Evolutionary conservation across 768 basidiomycete genomes (phyloP).

Genomic region (Naganishia onofrii): DNA sequence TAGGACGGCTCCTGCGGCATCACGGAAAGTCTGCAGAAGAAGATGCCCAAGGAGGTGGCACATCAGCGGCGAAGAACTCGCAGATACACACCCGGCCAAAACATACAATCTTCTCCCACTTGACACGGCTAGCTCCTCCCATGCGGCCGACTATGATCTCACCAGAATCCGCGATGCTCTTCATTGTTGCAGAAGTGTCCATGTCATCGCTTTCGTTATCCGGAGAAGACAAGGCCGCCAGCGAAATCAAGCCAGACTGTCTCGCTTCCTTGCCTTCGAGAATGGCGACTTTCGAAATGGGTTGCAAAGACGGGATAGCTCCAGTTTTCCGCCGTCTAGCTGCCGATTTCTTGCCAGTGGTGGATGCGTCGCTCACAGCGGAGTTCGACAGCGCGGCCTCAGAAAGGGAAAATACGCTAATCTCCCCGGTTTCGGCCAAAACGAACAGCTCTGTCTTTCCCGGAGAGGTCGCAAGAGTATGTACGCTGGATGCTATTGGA

Average conservation of each 20-base stretch:
- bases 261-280: slow-evolving; percentile 22
- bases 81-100: neutral
- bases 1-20: slow-evolving; percentile 26
- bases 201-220: slow-evolving; percentile 34
- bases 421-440: slow-evolving; percentile 45
- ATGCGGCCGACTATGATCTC: slow-evolving; percentile 43
- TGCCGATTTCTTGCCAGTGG: slow-evolving; percentile 8
- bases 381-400: slow-evolving; percentile 36
- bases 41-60: neutral
- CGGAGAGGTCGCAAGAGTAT: slow-evolving; percentile 36
- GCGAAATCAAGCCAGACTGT: slow-evolving; percentile 15
- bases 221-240: slow-evolving; percentile 25
- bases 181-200: slow-evolving; percentile 20
- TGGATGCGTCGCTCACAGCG: neutral
- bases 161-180: slow-evolving; percentile 21
- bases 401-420: slow-evolving; percentile 44
- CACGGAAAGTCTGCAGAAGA: slow-evolving; percentile 16
- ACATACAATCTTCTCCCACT: slow-evolving; percentile 41
- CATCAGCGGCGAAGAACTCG: neutral
- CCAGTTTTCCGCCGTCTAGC: slow-evolving; percentile 22
- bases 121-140: slow-evolving; percentile 45
- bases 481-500: slow-evolving; percentile 45
- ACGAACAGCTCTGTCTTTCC: slow-evolving; percentile 35
- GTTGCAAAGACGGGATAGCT: slow-evolving; percentile 21
- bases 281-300: slow-evolving; percentile 18